Conservation (phyloP, 148 eudicot species). For the Suaeda aralocaspica region DNA sequence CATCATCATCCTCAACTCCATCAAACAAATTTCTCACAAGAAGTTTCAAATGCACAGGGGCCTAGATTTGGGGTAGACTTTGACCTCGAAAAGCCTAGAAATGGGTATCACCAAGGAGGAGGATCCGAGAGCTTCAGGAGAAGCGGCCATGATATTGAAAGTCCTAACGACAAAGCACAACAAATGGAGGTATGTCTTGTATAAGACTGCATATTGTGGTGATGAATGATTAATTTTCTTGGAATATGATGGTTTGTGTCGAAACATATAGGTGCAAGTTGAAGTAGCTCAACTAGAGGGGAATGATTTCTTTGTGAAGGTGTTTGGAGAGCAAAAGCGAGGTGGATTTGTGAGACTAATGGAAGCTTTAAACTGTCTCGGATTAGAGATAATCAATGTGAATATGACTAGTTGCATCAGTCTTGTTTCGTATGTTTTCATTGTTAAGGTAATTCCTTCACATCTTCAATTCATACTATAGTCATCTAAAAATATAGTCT, state of each 20-base stretch:
- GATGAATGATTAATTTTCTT: no score
- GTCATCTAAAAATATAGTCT: no score
- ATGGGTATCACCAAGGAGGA: constrained; percentile 36
- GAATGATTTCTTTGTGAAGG: constrained; percentile 83
- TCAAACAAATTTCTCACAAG: constrained; percentile 26
- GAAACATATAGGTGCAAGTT: constrained; percentile 68
- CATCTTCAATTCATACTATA: background rate
- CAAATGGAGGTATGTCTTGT: constrained; percentile 77
- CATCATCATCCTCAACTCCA: constrained; percentile 25
- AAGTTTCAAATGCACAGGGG: constrained; percentile 20
- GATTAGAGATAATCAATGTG: constrained; percentile 70
- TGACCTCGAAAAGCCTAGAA: constrained; percentile 35
- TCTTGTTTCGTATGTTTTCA: constrained; percentile 72
- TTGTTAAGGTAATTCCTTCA: constrained; percentile 55
- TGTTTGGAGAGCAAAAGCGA: constrained; percentile 76
- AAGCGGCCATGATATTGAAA: constrained; percentile 35
- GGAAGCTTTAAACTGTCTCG: constrained; percentile 69
- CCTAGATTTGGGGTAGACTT: constrained; percentile 26
- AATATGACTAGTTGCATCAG: constrained; percentile 70
- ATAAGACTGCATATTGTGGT: background rate
- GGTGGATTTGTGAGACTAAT: constrained; percentile 82
- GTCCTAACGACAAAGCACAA: constrained; percentile 43
- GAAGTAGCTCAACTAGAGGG: constrained; percentile 75
- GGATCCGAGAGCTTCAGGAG: constrained; percentile 34
- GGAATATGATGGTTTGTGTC: no score